phyloP scores from a whole-genome alignment of 371 early-diverging fungal species.

The Haplosporangium sp. region DNA sequence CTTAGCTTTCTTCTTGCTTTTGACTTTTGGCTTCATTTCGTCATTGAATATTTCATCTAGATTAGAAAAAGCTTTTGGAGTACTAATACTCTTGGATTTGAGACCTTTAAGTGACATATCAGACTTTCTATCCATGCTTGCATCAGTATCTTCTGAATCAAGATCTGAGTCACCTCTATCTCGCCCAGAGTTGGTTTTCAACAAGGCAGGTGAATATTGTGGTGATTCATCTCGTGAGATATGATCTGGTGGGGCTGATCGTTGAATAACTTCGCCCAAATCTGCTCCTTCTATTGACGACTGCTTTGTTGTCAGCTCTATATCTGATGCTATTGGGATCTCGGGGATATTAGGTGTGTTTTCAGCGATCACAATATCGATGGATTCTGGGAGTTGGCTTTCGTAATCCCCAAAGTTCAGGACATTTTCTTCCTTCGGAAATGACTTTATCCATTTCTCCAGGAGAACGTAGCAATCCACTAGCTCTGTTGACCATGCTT shows the following conservation, averaged over 20 bases:
- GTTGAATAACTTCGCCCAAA: constrained; percentile 41
- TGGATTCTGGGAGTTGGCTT: constrained; percentile 30
- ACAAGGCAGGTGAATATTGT: neutral
- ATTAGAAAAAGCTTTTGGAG: constrained; percentile 5
- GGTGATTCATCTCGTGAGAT: neutral
- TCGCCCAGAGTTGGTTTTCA: neutral
- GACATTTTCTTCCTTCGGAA: constrained; percentile 21
- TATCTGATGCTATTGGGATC: neutral
- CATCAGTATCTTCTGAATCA: constrained; percentile 10
- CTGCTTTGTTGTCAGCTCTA: neutral
- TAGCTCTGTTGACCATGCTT: constrained; percentile 42
- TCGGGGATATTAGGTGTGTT: neutral
- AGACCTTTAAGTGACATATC: neutral
- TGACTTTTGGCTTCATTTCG: constrained; percentile 8
- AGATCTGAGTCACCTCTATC: neutral
- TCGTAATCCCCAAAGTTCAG: constrained; percentile 26
- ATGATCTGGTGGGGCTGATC: neutral
- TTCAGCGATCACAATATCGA: constrained; percentile 13
- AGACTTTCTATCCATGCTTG: constrained; percentile 1
- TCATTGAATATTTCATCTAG: constrained; percentile 13
- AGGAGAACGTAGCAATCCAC: constrained; percentile 38
- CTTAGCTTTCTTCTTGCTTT: constrained; percentile 14
- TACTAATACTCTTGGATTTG: constrained; percentile 5
- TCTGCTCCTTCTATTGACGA: constrained; percentile 14
- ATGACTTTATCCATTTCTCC: constrained; percentile 26